Conservation (phyloP, 2,329 filamentous ascomycete species). For the Talaromyces sp. region DNA sequence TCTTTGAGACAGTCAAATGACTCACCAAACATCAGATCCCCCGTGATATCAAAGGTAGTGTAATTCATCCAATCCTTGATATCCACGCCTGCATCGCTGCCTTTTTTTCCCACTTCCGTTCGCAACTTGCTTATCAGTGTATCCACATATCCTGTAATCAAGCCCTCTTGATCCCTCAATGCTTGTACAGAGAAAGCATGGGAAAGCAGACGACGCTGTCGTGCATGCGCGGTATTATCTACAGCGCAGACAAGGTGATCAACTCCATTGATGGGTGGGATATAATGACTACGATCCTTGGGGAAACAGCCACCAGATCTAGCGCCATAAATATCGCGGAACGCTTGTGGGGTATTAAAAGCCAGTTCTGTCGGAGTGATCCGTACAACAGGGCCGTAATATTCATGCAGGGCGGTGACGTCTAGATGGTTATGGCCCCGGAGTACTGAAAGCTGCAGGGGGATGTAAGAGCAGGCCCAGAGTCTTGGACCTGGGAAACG, state of each 20-base stretch:
- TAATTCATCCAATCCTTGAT: conserved; percentile 39
- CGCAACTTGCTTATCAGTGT: conserved; percentile 27
- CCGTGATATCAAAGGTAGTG: conserved; percentile 44
- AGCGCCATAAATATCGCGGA: conserved; percentile 37
- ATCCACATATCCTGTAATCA: conserved; percentile 31
- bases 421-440: conserved; percentile 28
- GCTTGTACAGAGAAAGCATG: conserved; percentile 36
- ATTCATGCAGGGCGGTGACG: conserved; percentile 24
- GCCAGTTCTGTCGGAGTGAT: conserved; percentile 23
- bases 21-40: conserved; percentile 44
- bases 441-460: conserved; percentile 21
- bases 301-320: conserved; percentile 24
- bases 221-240: conserved; percentile 21
- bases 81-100: conserved; percentile 18
- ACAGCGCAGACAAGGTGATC: conserved; percentile 23
- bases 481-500: conserved; percentile 33
- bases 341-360: conserved; percentile 33
- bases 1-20: conserved; percentile 44
- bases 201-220: conserved; percentile 24
- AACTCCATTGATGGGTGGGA: conserved; percentile 41
- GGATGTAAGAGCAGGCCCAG: conserved; percentile 29
- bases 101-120: neutral
- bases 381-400: conserved; percentile 23
- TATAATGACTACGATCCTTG: conserved; percentile 25
- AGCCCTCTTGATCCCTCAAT: conserved; percentile 31